Evolutionary conservation across 2,329 filamentous ascomycete genomes (phyloP).

Genomic region (Ascomycota sp.): DNA sequence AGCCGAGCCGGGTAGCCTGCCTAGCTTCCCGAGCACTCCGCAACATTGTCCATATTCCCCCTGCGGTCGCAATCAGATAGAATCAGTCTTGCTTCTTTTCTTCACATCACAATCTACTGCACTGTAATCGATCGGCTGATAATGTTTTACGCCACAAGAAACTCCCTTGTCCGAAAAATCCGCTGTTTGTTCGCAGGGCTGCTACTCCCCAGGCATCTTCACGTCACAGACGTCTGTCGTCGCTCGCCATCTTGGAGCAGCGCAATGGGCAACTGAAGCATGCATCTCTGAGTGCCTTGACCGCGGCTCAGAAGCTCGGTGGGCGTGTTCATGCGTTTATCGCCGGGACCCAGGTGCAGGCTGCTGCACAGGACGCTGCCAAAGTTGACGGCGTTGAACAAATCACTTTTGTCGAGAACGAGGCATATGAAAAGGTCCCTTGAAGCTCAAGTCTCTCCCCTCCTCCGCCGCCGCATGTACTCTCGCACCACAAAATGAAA

Average conservation of each 20-base stretch:
- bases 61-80: no score
- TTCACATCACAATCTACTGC: no score
- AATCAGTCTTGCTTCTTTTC: no score
- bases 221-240: constrained; percentile 62
- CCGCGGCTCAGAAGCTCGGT: constrained; percentile 71
- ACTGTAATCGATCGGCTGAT: no score
- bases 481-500: no score
- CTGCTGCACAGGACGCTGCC: constrained; percentile 61
- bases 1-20: no score
- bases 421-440: constrained; percentile 70
- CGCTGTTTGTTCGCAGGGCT: no score
- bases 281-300: constrained; percentile 66
- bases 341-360: constrained; percentile 59
- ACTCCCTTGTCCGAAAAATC: no score
- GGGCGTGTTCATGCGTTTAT: constrained; percentile 73
- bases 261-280: constrained; percentile 69
- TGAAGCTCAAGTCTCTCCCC: not conserved
- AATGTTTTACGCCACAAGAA: no score
- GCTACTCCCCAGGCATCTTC: no score
- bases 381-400: constrained; percentile 85
- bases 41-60: no score
- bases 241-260: constrained; percentile 82
- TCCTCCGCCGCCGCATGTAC: not conserved
- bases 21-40: no score
- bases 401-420: constrained; percentile 73